A percentile compares a stretch with the other conserved stretches of the same genome.
Evolutionary conservation across 2,329 filamentous ascomycete genomes (phyloP).

Genomic region (Curvularia sp.): DNA sequence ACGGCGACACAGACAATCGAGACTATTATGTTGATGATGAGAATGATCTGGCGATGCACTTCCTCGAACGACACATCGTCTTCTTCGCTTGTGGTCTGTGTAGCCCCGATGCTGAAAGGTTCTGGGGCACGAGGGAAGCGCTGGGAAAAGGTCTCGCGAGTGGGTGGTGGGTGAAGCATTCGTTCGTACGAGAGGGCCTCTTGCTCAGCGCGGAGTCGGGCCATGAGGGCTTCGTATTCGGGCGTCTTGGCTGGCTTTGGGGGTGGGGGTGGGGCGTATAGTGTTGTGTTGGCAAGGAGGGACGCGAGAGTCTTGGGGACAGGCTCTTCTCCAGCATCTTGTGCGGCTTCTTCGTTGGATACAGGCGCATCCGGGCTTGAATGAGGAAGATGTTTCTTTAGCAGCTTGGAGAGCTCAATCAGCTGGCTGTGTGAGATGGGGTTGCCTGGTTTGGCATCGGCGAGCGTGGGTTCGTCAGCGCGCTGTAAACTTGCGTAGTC

Average conservation of each 20-base stretch:
- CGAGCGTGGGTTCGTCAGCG: slow-evolving; percentile 59
- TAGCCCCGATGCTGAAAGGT: slow-evolving; percentile 57
- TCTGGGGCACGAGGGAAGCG: slow-evolving; percentile 61
- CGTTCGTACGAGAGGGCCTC: slow-evolving; percentile 82
- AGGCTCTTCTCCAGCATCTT: not conserved
- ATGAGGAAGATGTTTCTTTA: slow-evolving; percentile 50
- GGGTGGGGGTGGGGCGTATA: slow-evolving; percentile 81
- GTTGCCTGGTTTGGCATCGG: slow-evolving; percentile 63
- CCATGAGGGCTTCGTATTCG: slow-evolving; percentile 89
- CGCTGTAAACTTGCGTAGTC: slow-evolving; percentile 33
- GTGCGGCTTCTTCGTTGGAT: not conserved
- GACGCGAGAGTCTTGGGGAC: slow-evolving; percentile 64
- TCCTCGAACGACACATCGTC: slow-evolving; percentile 75
- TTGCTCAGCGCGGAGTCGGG: slow-evolving; percentile 79
- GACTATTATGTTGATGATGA: slow-evolving; percentile 89
- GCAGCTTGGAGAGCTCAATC: slow-evolving; percentile 65
- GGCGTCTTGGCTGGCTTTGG: slow-evolving; percentile 72
- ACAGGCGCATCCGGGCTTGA: not conserved
- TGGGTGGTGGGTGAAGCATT: slow-evolving; percentile 71
- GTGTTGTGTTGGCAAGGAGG: slow-evolving; percentile 72
- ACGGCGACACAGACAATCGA: slow-evolving; percentile 81
- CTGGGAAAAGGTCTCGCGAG: slow-evolving; percentile 66
- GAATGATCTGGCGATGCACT: slow-evolving; percentile 78
- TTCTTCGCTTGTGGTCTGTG: slow-evolving; percentile 53
- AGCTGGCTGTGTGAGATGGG: slow-evolving; percentile 77